Percentiles rank a stretch among this genome's conserved stretches.
Evolutionary conservation across 179 eudicot species (phyloP).

Genomic region (Silene noctiflora): DNA sequence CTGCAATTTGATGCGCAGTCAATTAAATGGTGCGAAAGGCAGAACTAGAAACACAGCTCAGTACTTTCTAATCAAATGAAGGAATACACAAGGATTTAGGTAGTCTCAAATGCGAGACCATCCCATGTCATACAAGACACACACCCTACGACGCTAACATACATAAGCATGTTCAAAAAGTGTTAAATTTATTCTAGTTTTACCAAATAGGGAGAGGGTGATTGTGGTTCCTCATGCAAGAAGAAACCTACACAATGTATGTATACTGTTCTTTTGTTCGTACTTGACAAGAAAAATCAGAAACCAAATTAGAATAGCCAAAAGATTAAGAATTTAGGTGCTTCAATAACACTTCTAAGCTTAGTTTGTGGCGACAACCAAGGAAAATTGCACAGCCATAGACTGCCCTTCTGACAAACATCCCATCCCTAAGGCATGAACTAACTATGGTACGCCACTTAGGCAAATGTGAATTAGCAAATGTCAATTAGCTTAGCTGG

Average conservation of each 20-base stretch:
- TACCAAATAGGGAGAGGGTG: too few relatives aligned
- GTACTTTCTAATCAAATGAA: background rate
- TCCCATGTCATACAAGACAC: background rate
- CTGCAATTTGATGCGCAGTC: conserved; percentile 16
- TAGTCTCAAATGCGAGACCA: background rate
- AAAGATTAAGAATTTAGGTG: background rate
- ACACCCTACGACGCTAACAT: background rate
- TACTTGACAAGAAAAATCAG: background rate
- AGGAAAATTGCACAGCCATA: background rate
- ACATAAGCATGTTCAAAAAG: background rate
- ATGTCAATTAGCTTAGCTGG: background rate
- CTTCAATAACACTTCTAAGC: background rate
- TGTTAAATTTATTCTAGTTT: too few relatives aligned
- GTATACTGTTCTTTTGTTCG: background rate
- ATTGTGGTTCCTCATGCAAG: background rate
- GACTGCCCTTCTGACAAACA: background rate
- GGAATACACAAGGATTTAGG: background rate
- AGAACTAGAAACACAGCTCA: background rate
- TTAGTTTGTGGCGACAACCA: conserved; percentile 2
- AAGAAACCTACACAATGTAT: background rate
- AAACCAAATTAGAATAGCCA: conserved; percentile 1
- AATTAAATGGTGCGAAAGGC: background rate
- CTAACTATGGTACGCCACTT: background rate
- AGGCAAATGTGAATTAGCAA: background rate
- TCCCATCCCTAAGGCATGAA: background rate